Evolutionary conservation across 1,284 basidiomycete species (phyloP), one percentile per base, ranked within the genome.

Genomic region (Cerrena zonata): DNA sequence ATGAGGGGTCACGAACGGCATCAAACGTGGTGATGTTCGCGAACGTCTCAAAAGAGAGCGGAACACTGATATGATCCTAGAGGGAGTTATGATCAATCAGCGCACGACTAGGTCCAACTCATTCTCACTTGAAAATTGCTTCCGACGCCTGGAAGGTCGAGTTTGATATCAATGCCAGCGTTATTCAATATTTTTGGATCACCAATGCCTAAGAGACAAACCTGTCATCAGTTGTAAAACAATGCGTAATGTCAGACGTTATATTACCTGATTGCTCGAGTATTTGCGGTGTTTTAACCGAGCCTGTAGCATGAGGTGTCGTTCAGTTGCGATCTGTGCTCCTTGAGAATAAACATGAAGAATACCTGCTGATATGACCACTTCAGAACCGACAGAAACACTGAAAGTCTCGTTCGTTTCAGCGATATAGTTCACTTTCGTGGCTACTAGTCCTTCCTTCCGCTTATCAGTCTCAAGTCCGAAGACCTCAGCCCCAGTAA

Each of bases 131-230:
- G 71, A 12, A 75, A 58, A 58, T 77, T 76, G 46, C 65, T 63
- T 5, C 75, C 75, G 1, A 76, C 73, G 15, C 72, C 73, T 3
- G 70, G 65, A 7, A 77, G 57, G 41, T 72, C 57, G 49, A 70
- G 53, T 27, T 62, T 61, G 42, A 63, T 57, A 2, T 60, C 47
- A 27, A 77, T 59, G 2, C 69, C 70, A 5, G 71, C 53, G 5
- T 48, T 51, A 23, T 63, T 53, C 4, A 77, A 56, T 5, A 75
- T 61, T 4, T 56, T 50, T 5, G 50, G 50, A 4, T 68, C 59
- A 13, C 75, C 75, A 19, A 77, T 68, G 4, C 41, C 41, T 42
- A 23, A 22, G 23, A 42, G 13, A n/a, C n/a, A n/a, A n/a, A 42
- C 24, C 41, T 13, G 24, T 13, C 7, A 23, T 42, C 7, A 42